These are phyloP conservation scores for Aphanomyces stellatus DNA, from an alignment of 352 stramenopile genomes.

Conservation along the genomic window DNA sequence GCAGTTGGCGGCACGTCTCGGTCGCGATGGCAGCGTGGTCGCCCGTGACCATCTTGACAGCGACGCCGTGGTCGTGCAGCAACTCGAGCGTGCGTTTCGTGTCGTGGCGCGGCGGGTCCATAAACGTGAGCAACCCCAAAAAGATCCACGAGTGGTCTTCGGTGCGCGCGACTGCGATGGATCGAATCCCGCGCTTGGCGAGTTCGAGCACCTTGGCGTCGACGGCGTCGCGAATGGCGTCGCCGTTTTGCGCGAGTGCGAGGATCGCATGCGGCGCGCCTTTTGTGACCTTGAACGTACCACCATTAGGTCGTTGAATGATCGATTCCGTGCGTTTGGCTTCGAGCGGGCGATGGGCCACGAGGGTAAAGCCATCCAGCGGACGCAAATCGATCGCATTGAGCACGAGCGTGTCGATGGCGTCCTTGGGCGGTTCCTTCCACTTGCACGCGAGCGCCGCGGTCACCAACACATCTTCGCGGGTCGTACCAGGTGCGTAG, in stretches of 20 bases:
- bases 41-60: slow-evolving; percentile 96
- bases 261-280: slow-evolving; percentile 92
- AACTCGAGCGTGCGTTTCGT: slow-evolving; percentile 90
- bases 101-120: slow-evolving; percentile 93
- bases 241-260: slow-evolving; percentile 56
- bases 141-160: slow-evolving; percentile 88
- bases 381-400: slow-evolving; percentile 79
- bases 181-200: slow-evolving; percentile 79
- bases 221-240: slow-evolving; percentile 76
- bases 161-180: slow-evolving; percentile 79
- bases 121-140: slow-evolving; percentile 91
- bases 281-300: slow-evolving; percentile 91
- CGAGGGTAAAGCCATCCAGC: slow-evolving; percentile 76
- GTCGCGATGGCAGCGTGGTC: slow-evolving; percentile 92
- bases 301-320: slow-evolving; percentile 56
- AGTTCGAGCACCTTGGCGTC: slow-evolving; percentile 86
- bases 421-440: slow-evolving; percentile 90
- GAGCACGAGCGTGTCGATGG: slow-evolving; percentile 88
- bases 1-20: slow-evolving; percentile 87
- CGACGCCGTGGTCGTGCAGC: slow-evolving; percentile 85
- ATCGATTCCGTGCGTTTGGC: slow-evolving; percentile 91
- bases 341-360: slow-evolving; percentile 79
- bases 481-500: slow-evolving; percentile 64
- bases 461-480: slow-evolving; percentile 85
- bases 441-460: slow-evolving; percentile 91